Conservation (phyloP, 1,284 basidiomycete genomes). For the Neolentinus lepideus region DNA sequence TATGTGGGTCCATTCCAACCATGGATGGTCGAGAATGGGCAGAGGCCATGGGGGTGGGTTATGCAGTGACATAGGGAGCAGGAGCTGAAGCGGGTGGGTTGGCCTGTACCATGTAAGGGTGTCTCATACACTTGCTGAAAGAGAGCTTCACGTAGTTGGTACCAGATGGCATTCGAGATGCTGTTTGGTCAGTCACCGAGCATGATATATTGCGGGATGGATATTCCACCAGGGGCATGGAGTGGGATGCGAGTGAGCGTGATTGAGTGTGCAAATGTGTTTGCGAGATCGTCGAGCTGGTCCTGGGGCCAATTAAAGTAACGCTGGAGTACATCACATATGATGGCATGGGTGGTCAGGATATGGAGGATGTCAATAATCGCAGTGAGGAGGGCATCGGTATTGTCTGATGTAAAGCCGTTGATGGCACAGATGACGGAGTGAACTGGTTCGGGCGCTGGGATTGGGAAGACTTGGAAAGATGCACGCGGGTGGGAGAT, state of each 20-base stretch:
- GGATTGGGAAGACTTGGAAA: too few species aligned
- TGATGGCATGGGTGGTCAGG: background rate
- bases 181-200: background rate
- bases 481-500: background rate
- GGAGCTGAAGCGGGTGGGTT: background rate
- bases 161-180: background rate
- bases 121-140: background rate
- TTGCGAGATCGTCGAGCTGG: background rate
- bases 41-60: background rate
- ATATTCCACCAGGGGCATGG: background rate
- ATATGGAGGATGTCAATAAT: background rate
- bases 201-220: background rate
- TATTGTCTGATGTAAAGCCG: background rate
- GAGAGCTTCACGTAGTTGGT: background rate
- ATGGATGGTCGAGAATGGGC: background rate
- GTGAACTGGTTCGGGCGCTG: background rate
- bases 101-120: background rate
- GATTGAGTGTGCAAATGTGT: background rate
- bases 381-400: background rate
- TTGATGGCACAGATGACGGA: background rate
- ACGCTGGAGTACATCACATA: background rate
- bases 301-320: background rate
- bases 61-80: background rate
- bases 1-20: background rate
- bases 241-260: background rate